Conservation (phyloP, 495 filamentous ascomycete species). For the Xylaria flabelliformis region DNA sequence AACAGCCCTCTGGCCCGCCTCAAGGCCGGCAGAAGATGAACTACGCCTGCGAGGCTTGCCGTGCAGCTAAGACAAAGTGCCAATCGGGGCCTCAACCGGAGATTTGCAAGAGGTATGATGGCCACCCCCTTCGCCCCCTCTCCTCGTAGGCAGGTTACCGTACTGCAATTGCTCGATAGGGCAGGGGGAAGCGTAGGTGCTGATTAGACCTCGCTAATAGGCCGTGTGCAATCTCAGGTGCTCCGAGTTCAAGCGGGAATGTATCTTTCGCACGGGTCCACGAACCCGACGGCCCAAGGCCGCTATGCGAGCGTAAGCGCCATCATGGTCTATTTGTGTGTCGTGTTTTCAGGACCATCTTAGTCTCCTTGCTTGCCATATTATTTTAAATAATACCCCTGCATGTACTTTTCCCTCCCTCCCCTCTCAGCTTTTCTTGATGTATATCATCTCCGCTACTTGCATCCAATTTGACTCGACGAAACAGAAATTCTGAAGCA, state of each 20-base stretch:
- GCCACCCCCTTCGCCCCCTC: neutral
- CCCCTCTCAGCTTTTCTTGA: neutral
- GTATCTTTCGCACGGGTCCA: slow-evolving; percentile 54
- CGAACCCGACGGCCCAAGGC: slow-evolving; percentile 48
- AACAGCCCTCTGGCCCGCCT: slow-evolving; percentile 4
- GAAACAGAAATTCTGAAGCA: slow-evolving; percentile 27
- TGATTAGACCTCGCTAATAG: slow-evolving; percentile 4
- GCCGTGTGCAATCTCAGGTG: slow-evolving; percentile 42
- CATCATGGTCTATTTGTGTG: neutral
- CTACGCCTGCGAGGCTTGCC: slow-evolving; percentile 56
- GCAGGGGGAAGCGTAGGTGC: neutral
- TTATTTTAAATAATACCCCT: neutral
- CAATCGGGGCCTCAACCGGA: slow-evolving; percentile 48
- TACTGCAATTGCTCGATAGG: neutral
- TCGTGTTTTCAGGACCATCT: neutral
- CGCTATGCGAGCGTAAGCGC: slow-evolving; percentile 43
- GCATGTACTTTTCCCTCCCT: neutral
- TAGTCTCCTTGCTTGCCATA: neutral
- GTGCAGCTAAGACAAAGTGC: slow-evolving; percentile 54
- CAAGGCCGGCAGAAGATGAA: slow-evolving; percentile 39
- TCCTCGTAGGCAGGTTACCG: neutral
- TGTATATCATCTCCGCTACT: too few species aligned
- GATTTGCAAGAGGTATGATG: slow-evolving; percentile 55
- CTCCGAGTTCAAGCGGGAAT: slow-evolving; percentile 55
- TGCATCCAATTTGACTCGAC: neutral